Evolutionary conservation across 2,329 filamentous ascomycete species (phyloP), one percentile per base, ranked within the genome.

Genomic region (Fonsecaea erecta): DNA sequence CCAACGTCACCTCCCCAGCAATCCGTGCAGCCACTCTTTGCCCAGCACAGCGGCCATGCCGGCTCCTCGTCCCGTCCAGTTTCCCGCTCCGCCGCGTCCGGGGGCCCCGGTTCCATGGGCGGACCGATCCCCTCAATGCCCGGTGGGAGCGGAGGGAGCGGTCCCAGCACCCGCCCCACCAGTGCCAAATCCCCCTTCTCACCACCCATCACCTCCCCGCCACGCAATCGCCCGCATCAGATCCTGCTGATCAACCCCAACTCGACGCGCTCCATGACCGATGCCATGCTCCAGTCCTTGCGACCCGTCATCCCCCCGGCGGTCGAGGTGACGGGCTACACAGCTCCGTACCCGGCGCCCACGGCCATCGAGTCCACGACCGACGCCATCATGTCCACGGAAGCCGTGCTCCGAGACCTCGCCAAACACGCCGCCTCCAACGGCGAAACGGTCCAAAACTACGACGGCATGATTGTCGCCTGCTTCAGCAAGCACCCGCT

Each of bases 231-330:
- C 1, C 66, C 70, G 14, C 56, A 62, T 34, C 70, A 72, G 43
- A 79, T 83, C 60, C 77, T 83, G 8, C 76, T 84, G 58, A 77
- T 80, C 64, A 84, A 84, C 64, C 82, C 81, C 18, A 83, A 83
- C 74, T 76, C 79, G 30, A 82, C 80, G 3, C 71, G 74, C 9
- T 77, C 75, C 52, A 83, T 84, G 80, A 84, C 82, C 12, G 73
- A 76, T 34, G 77, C 79, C 48, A 84, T 82, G 72, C 73, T 85
- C 0, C 73, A 75, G 12, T 79, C 79, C 53, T 71, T 83, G 14
- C 63, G 74, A 28, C 72, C 76, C 0, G 81, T 78, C 14, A 74
- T 85, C 0, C 81, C 83, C 1, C 75, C 79, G 4, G 76, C 82
- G 66, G 80, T 84, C 52, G 77, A 77, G 34, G 76, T 85, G 0